Evolutionary conservation across 306 rosid species (phyloP), one percentile per base, ranked within the genome.

Genomic region (Erythrophleum fordii): DNA sequence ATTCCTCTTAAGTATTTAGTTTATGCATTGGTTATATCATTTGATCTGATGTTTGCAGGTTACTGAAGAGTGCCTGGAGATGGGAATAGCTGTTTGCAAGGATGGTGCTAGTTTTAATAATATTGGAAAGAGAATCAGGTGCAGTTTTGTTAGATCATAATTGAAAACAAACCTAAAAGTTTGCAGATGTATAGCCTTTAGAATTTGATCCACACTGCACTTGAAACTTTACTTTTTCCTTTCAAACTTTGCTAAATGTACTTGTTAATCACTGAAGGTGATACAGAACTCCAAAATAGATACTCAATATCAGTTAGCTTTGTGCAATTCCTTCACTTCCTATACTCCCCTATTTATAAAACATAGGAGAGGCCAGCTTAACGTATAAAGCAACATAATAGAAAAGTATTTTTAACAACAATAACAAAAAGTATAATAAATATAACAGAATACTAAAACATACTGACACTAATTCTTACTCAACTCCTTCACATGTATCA

Each of bases 61-160:
- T 77, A 91, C 77, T 25, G 93, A 93, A 86, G 98, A 95, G 75
- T 95, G 99, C 81, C 76, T 95, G 88, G 99, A 91, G 83, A 95
- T 79, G 75, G 98, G 97, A 79, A 93, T 95, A 84, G 90, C 97
- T 62, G 88, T 87, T 76, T 95, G 99, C 92, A 90, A 88, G 85
- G 97, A 90, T 70, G 98, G 99, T 83, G 90, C 87, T 69, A 84
- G 89, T 77, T 95, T 91, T 83, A 93, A 86, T 74, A 91, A 93
- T 86, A 93, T 95, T 80, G 99, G 99, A 76, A 93, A 95, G 82
- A 88, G 79, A 81, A 93, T 95, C 80, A 93, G 99, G 99, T 95
- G 84, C 17, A 20, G 13, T 80, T n/a, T 58, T 61, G 11, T 73
- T 78, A 68, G 12, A 41, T 68, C 52, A 16, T 11, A 68, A 41